Percentiles rank a stretch among this genome's conserved stretches.
These are phyloP conservation scores for Phialemoniopsis sp. DNA, from an alignment of 2,329 filamentous ascomycete genomes.

Conservation along the genomic window DNA sequence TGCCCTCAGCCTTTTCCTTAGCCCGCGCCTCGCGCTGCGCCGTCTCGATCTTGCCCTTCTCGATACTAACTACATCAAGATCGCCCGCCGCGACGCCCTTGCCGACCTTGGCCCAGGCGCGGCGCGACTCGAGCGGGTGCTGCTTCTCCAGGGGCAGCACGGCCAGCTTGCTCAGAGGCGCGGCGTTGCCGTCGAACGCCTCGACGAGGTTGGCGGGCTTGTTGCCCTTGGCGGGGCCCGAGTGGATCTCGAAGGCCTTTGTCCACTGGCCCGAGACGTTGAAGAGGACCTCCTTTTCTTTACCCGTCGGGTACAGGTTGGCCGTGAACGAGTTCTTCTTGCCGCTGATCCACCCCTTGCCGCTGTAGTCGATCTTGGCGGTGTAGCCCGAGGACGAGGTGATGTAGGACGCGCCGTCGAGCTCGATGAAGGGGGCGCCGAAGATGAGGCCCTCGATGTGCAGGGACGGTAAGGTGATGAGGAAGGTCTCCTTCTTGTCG, in stretches of 20 bases:
- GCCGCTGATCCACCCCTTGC: constrained; percentile 90
- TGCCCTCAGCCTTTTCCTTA: constrained; percentile 69
- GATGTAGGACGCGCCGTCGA: constrained; percentile 82
- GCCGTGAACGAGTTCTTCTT: constrained; percentile 92
- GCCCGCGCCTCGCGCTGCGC: constrained; percentile 72
- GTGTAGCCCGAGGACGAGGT: constrained; percentile 82
- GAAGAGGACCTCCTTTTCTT: constrained; percentile 72
- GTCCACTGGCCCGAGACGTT: constrained; percentile 90
- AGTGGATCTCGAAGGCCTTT: constrained; percentile 73
- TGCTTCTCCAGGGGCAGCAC: constrained; percentile 73
- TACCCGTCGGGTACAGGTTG: constrained; percentile 63
- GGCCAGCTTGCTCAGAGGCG: constrained; percentile 61
- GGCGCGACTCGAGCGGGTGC: constrained; percentile 80
- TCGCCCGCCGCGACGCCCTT: constrained; percentile 76
- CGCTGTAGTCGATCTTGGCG: constrained; percentile 86
- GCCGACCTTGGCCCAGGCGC: constrained; percentile 85
- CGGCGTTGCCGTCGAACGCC: constrained; percentile 54
- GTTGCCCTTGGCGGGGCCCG: constrained; percentile 52
- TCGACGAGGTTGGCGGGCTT: constrained; percentile 40
- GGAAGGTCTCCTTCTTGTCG: constrained; percentile 61
- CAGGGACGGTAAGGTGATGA: constrained; percentile 85
- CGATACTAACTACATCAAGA: constrained; percentile 71
- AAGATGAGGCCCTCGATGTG: constrained; percentile 93
- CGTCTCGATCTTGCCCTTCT: constrained; percentile 89
- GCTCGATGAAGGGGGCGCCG: constrained; percentile 82